phyloP scores from a whole-genome alignment of 495 filamentous ascomycete species.

The Aspergillus affinis region DNA sequence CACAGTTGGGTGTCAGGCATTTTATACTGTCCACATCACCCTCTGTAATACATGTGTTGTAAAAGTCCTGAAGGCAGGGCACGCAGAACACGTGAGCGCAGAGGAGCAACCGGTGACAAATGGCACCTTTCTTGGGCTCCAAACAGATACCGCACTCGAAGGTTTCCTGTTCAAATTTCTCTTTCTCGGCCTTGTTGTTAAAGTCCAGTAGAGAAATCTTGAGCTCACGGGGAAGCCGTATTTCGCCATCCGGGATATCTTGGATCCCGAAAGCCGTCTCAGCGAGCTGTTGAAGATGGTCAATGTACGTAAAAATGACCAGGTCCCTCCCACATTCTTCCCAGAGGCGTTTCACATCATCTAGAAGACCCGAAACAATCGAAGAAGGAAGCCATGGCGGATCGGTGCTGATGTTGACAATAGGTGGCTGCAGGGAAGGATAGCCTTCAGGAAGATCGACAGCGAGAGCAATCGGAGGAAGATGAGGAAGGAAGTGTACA shows the following conservation, averaged over 20 bases:
- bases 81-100: conserved; percentile 93
- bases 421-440: conserved; percentile 65
- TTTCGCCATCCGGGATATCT: conserved; percentile 45
- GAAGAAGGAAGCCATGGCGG: conserved; percentile 69
- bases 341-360: conserved; percentile 68
- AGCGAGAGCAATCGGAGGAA: conserved; percentile 71
- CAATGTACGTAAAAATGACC: conserved; percentile 83
- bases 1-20: conserved; percentile 76
- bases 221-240: conserved; percentile 49
- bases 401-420: conserved; percentile 60
- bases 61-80: conserved; percentile 82
- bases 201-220: conserved; percentile 77
- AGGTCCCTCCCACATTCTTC: conserved; percentile 75
- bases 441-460: conserved; percentile 75
- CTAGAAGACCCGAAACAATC: conserved; percentile 56
- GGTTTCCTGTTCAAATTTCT: conserved; percentile 77
- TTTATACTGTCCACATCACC: conserved; percentile 75
- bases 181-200: conserved; percentile 68
- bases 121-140: conserved; percentile 85
- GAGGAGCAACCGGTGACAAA: conserved; percentile 72
- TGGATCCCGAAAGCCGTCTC: conserved; percentile 75
- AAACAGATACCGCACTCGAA: conserved; percentile 91
- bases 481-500: conserved; percentile 64
- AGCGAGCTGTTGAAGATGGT: conserved; percentile 76
- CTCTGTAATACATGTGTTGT: conserved; percentile 80